phyloP scores from a whole-genome alignment of 1,284 basidiomycete genomes.

The Apiotrichum veenhuisii region DNA sequence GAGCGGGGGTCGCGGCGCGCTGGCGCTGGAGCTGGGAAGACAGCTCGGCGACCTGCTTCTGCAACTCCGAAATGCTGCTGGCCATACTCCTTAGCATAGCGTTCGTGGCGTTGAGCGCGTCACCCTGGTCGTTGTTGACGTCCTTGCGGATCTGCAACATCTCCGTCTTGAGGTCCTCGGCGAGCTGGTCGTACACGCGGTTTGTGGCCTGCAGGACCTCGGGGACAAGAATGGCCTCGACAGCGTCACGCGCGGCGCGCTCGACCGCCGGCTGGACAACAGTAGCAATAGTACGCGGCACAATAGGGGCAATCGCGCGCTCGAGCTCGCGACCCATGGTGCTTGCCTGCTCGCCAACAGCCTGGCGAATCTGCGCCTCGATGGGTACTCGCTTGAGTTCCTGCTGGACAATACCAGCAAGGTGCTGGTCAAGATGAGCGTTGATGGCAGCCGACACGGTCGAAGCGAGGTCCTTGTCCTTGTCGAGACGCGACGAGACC shows the following conservation, averaged over 20 bases:
- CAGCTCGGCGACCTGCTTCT: conserved; percentile 27
- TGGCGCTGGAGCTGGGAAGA: conserved; percentile 21
- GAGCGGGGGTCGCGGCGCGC: neutral
- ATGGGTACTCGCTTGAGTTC: conserved; percentile 28
- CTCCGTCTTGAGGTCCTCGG: conserved; percentile 36
- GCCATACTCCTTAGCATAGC: conserved; percentile 22
- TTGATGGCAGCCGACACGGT: conserved; percentile 21
- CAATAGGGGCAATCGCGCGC: conserved; percentile 19
- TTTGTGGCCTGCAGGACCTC: conserved; percentile 22
- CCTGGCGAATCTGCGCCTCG: conserved; percentile 23
- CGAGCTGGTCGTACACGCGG: conserved; percentile 30
- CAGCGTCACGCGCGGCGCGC: conserved; percentile 25
- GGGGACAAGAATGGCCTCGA: conserved; percentile 29
- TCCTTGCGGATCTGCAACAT: conserved; percentile 37
- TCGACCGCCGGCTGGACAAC: conserved; percentile 31
- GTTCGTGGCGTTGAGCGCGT: conserved; percentile 17
- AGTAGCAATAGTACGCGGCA: conserved; percentile 26
- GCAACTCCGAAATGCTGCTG: conserved; percentile 24
- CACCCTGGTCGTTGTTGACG: conserved; percentile 18
- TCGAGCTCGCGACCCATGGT: conserved; percentile 30
- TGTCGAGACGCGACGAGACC: conserved; percentile 6
- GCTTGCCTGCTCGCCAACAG: conserved; percentile 21
- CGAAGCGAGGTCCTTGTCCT: conserved; percentile 7
- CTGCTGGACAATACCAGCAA: conserved; percentile 20
- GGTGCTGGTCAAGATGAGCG: conserved; percentile 23